Evolutionary conservation across 441 rosid species (phyloP), one percentile per base, ranked within the genome.

Genomic region (Omphalea diandra): DNA sequence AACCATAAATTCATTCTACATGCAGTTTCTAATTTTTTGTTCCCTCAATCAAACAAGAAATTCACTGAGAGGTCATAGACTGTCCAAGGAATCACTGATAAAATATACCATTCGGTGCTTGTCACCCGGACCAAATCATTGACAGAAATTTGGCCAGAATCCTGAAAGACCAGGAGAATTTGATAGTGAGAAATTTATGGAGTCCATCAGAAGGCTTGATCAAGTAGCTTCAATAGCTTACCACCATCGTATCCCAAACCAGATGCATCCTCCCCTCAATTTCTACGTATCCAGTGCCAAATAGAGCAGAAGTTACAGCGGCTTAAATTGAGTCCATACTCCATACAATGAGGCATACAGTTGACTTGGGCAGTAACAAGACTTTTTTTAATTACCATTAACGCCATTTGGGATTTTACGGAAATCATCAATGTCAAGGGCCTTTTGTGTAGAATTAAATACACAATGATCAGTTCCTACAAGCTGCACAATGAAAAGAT

Each of bases 191-290:
- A 58, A 59, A 26, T 22, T 43, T 52, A 31, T 53, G 41, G 32
- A 27, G 63, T 12, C 27, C n/a, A 47, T 47, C 32, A 15, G 59
- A 74, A 73, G 38, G 40, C 69, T 50, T 14, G 32, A 65, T 68
- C 55, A 33, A 66, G 53, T 36, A 41, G 52, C 18, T 26, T 62
- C 3, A 61, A 68, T 41, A 68, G 65, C 99, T 80, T 85, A 95
- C 96, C 98, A 93, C 99, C 97, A 95, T 85, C 0, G 90, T 85
- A 77, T 93, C 94, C 98, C 98, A 95, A 74, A 89, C 80, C 73
- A 95, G 84, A 80, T 95, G 99, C 98, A 95, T 95, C 80, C 98
- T 89, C 83, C 93, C 98, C 79, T 95, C 99, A 59, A 95, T 82
- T 72, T 96, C 98, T 91, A 71, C 53, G 73, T 67, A n/a, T 54